Evolutionary conservation across 2,329 filamentous ascomycete species (phyloP), one percentile per base, ranked within the genome.

Genomic region (Zalaria sp.): DNA sequence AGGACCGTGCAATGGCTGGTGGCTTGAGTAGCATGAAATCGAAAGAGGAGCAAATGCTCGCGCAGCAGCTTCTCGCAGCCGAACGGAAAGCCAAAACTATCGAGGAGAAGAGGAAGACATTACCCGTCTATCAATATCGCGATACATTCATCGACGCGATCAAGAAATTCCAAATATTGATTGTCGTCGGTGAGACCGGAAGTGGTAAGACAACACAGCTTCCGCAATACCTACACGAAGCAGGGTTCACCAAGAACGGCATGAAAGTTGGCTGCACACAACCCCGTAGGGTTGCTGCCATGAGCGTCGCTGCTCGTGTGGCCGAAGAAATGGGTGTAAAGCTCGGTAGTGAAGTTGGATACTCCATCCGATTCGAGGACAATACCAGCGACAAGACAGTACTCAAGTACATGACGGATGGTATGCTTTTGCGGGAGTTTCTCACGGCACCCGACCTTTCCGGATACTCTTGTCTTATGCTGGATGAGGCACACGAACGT

Each of bases 391-490:
- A 93, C 53, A 93, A 93, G 64, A 96, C 91, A 0, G 70, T 89
- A 5, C 65, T 98, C 42, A 93, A 94, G 61, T 96, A 94, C 62
- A 89, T 93, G 83, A 98, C 91, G 0, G 91, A 98, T 55, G 91
- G 91, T 57, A 93, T 96, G 82, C 67, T 96, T 34, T 68, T 96
- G 27, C 74, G 87, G 56, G 86, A 94, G 57, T 83, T 95, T 49
- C 76, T 95, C 65, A 89, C 85, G 0, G 86, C 93, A 53, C 88
- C 89, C 0, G 79, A 89, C 50, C 67, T 96, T 4, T 74, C 77
- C 1, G 78, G 77, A 10, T 96, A 96, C 53, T 83, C 84, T 4
- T 84, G 81, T 8, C 64, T 98, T 47, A 95, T 98, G 81, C 89
- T 98, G 43, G 91, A 98, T 57, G 91, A 98, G 59, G 91, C 91